phyloP scores from a whole-genome alignment of 805 yeast species.

The Candida argentea region DNA sequence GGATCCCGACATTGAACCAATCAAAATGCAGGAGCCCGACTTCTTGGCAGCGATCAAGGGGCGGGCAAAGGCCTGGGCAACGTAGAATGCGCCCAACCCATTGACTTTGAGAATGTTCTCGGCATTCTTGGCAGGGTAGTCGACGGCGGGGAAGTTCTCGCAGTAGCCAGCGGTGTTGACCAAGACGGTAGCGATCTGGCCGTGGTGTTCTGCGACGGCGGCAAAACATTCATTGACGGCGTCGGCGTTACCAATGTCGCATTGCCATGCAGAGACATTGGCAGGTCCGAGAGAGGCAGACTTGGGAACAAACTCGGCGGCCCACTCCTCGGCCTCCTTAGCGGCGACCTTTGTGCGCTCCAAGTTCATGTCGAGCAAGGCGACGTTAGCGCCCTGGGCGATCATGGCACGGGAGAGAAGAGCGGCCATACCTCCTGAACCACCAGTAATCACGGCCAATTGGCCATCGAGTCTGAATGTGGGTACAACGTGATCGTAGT shows the following conservation, averaged over 20 bases:
- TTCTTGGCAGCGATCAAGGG: conserved; percentile 48
- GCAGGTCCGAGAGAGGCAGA: conserved; percentile 22
- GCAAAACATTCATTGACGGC: conserved; percentile 47
- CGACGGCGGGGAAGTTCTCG: conserved; percentile 70
- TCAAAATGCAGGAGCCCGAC: conserved; percentile 53
- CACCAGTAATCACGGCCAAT: conserved; percentile 69
- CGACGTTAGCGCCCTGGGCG: conserved; percentile 71
- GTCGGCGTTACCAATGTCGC: conserved; percentile 60
- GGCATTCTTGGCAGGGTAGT: conserved; percentile 63
- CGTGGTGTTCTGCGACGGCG: conserved; percentile 48
- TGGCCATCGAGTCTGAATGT: conserved; percentile 59
- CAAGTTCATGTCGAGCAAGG: conserved; percentile 58
- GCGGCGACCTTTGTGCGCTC: conserved; percentile 49
- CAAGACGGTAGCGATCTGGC: conserved; percentile 51
- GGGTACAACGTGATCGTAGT: conserved; percentile 41
- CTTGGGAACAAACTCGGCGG: conserved; percentile 30
- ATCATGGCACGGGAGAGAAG: conserved; percentile 56
- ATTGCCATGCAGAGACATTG: conserved; percentile 52
- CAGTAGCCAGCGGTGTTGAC: conserved; percentile 82
- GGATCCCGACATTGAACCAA: conserved; percentile 75
- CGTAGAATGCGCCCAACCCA: conserved; percentile 64
- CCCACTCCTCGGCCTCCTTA: conserved; percentile 39
- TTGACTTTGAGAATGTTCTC: conserved; percentile 62
- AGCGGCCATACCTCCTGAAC: conserved; percentile 69
- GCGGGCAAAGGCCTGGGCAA: conserved; percentile 64